Evolutionary conservation across 2,329 filamentous ascomycete species (phyloP), one percentile per base, ranked within the genome.

Genomic region (Claviceps sorghi): DNA sequence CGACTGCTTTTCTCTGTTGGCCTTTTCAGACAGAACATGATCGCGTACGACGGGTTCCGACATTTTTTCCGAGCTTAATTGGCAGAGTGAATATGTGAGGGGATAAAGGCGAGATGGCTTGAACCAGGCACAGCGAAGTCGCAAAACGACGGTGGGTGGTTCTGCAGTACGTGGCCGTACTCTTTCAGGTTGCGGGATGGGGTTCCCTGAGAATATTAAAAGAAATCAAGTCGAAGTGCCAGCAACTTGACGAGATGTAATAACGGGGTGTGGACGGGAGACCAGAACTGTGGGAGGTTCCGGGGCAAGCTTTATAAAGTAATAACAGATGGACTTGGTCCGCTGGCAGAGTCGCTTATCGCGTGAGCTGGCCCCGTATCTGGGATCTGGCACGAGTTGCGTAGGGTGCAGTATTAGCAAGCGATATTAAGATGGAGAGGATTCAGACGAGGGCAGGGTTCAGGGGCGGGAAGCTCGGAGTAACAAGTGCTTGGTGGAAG

Each of bases 11-110:
- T 53, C 50, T 15, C 30, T 43, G 21, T 32, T 47, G 26, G n/a
- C 19, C 36, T 51, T 48, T 36, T 49, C 48, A 19, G 48, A 34
- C 13, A 49, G n/a, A 8, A 52, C 52, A 36, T 53, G 52, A 44
- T 55, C 52, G 46, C 52, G 52, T 2, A 36, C 36, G 42, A 54
- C 43, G 7, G 54, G 34, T 30, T 48, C 49, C 30, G 52, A 43
- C 54, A 55, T 55, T 44, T 32, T 52, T 13, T 15, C 36, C 15
- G n/a, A 22, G 34, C 42, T 32, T 1, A 22, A 21, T 11, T 11
- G 3, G 34, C 34, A 45, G 8, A 26, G 22, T n/a, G 21, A 19
- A 43, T 3, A 46, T 9, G 19, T 34, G 15, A 48, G 9, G n/a
- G 9, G n/a, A 48, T 47, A 4, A 21, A 10, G 29, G n/a, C 22